phyloP scores from a whole-genome alignment of 768 basidiomycete genomes.

The Cantharellus anzutake region DNA sequence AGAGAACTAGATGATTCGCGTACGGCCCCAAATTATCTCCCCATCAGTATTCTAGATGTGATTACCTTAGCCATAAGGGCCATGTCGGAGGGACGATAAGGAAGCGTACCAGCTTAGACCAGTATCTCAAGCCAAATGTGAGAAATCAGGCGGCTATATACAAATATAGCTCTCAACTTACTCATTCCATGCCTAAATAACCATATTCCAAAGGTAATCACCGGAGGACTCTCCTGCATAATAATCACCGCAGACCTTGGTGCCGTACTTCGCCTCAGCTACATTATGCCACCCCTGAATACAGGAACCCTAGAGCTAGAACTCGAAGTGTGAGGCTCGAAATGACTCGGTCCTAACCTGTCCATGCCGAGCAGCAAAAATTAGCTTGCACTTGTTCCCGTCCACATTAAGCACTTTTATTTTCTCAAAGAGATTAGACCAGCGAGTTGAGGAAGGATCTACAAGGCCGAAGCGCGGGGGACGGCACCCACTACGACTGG shows the following conservation, averaged over 20 bases:
- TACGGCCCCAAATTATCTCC: conserved; percentile 55
- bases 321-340: background rate
- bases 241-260: conserved; percentile 15
- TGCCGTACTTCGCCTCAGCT: conserved; percentile 37
- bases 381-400: conserved; percentile 35
- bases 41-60: conserved; percentile 34
- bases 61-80: conserved; percentile 35
- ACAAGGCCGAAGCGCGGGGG: conserved; percentile 37
- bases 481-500: conserved; percentile 10
- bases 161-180: conserved; percentile 15
- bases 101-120: conserved; percentile 2
- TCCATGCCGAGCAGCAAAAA: conserved; percentile 52
- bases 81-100: background rate
- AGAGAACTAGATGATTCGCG: conserved; percentile 11
- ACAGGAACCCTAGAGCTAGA: background rate
- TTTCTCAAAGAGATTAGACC: conserved; percentile 25
- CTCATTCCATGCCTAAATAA: conserved; percentile 37
- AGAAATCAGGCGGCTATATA: background rate
- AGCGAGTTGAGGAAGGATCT: conserved; percentile 29
- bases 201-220: background rate
- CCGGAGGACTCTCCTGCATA: background rate
- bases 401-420: conserved; percentile 27
- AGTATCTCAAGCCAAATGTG: conserved; percentile 2
- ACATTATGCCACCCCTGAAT: conserved; percentile 36
- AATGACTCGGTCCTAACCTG: conserved; percentile 34